Evolutionary conservation across 108 stramenopile genomes (phyloP).

Genomic region (Fragilariopsis cylindrus): DNA sequence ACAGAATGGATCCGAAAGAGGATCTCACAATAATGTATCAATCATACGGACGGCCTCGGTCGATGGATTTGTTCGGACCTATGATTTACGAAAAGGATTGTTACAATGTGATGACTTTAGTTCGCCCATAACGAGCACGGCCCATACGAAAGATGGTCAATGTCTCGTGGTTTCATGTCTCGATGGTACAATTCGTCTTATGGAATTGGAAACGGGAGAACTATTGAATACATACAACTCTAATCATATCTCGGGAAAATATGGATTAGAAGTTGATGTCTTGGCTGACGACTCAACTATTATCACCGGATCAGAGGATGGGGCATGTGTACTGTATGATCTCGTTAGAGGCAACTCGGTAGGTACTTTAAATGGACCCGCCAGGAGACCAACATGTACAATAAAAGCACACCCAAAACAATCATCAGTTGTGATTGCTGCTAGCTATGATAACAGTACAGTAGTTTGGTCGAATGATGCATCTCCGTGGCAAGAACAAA

Average conservation of each 20-base stretch:
- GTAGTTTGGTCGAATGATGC: slow-evolving; percentile 70
- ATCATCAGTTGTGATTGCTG: slow-evolving; percentile 59
- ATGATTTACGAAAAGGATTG: slow-evolving; percentile 68
- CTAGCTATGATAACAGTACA: slow-evolving; percentile 70
- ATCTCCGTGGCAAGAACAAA: slow-evolving; percentile 32
- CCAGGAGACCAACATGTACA: slow-evolving; percentile 49
- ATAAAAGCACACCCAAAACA: slow-evolving; percentile 60
- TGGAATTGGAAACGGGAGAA: slow-evolving; percentile 34
- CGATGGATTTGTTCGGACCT: slow-evolving; percentile 76
- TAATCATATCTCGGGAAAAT: slow-evolving; percentile 62
- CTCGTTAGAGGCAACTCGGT: slow-evolving; percentile 38
- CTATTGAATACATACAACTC: slow-evolving; percentile 47
- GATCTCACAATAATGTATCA: slow-evolving; percentile 16
- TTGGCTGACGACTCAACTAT: slow-evolving; percentile 65
- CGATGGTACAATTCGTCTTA: slow-evolving; percentile 75
- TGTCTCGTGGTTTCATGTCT: slow-evolving; percentile 70
- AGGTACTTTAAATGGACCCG: slow-evolving; percentile 35
- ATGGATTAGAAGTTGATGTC: slow-evolving; percentile 63
- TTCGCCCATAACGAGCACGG: slow-evolving; percentile 64
- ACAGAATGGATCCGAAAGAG: slow-evolving; percentile 19
- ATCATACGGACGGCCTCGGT: slow-evolving; percentile 66
- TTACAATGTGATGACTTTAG: slow-evolving; percentile 54
- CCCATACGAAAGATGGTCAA: slow-evolving; percentile 52
- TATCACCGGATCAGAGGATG: slow-evolving; percentile 68
- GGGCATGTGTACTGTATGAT: slow-evolving; percentile 65